Percentiles rank a stretch among this genome's conserved stretches.
These are phyloP conservation scores for Penicillium sp. DNA, from an alignment of 2,329 filamentous ascomycete genomes.

Conservation along the genomic window DNA sequence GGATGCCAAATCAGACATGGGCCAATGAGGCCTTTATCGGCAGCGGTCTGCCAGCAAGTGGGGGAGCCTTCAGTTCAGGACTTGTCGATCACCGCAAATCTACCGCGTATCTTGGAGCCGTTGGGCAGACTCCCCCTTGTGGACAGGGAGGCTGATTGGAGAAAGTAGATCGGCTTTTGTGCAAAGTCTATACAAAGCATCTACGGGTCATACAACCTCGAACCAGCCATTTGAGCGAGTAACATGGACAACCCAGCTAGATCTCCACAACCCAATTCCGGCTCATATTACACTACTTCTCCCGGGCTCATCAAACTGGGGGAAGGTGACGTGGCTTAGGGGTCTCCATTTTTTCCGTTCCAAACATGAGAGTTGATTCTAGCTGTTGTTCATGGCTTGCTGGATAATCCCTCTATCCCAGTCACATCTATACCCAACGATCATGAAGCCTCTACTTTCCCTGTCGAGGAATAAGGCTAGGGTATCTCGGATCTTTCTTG, in stretches of 20 bases:
- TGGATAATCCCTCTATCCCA: background rate
- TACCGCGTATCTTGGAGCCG: slow-evolving; percentile 41
- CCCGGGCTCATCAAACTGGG: background rate
- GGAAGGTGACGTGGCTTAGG: background rate
- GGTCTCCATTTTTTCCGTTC: background rate
- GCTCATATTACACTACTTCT: background rate
- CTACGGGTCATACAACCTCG: background rate
- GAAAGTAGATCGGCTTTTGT: background rate
- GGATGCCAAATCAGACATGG: slow-evolving; percentile 36
- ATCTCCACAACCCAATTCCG: background rate
- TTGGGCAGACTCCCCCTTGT: slow-evolving; percentile 53
- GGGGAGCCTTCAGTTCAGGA: slow-evolving; percentile 27
- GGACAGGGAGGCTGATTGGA: slow-evolving; percentile 52
- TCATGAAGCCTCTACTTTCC: background rate
- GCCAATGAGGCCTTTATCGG: slow-evolving; percentile 43
- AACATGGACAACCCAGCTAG: background rate
- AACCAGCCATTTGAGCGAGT: background rate
- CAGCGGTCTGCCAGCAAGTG: slow-evolving; percentile 32
- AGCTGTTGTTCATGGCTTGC: background rate
- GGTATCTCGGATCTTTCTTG: background rate
- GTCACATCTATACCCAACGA: background rate
- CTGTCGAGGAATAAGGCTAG: background rate
- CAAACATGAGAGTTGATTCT: background rate
- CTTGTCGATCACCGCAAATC: slow-evolving; percentile 33
- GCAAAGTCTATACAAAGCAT: background rate